Evolutionary conservation across 2,329 filamentous ascomycete species (phyloP).

Genomic region (Cladophialophora immunda): DNA sequence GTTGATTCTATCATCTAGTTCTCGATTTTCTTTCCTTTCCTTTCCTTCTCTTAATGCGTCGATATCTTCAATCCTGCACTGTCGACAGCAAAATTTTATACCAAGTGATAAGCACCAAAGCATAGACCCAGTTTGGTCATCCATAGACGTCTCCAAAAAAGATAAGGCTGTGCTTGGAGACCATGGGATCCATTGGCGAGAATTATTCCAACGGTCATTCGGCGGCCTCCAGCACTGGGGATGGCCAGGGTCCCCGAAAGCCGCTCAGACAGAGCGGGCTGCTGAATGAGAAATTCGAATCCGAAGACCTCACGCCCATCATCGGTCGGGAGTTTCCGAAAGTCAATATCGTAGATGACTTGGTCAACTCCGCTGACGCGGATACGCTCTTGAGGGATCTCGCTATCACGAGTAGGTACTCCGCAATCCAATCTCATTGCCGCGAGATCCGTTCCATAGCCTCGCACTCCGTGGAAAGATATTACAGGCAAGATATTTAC

Average conservation of each 20-base stretch:
- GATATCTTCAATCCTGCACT: neutral
- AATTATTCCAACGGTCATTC: slow-evolving; percentile 13
- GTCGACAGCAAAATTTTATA: too few species aligned
- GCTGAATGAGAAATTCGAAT: slow-evolving; percentile 53
- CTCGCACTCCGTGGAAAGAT: slow-evolving; percentile 11
- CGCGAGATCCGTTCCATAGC: slow-evolving; percentile 6
- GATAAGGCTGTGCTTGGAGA: neutral
- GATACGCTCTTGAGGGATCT: slow-evolving; percentile 73
- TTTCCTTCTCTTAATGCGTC: neutral
- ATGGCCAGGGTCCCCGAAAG: slow-evolving; percentile 22
- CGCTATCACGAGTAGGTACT: slow-evolving; percentile 68
- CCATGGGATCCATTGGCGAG: slow-evolving; percentile 18
- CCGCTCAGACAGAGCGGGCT: slow-evolving; percentile 52
- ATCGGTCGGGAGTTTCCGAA: slow-evolving; percentile 60
- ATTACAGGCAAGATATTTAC: neutral
- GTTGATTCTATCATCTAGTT: neutral
- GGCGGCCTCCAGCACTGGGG: neutral
- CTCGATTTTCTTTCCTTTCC: neutral
- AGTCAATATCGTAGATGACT: slow-evolving; percentile 58
- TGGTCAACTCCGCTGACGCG: slow-evolving; percentile 67
- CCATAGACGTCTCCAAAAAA: neutral
- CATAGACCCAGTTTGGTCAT: neutral
- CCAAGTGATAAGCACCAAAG: neutral
- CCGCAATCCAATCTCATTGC: neutral
- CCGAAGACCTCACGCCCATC: slow-evolving; percentile 60